Evolutionary conservation across 495 filamentous ascomycete species (phyloP), one percentile per base, ranked within the genome.

Genomic region (Margaritispora aquatica): DNA sequence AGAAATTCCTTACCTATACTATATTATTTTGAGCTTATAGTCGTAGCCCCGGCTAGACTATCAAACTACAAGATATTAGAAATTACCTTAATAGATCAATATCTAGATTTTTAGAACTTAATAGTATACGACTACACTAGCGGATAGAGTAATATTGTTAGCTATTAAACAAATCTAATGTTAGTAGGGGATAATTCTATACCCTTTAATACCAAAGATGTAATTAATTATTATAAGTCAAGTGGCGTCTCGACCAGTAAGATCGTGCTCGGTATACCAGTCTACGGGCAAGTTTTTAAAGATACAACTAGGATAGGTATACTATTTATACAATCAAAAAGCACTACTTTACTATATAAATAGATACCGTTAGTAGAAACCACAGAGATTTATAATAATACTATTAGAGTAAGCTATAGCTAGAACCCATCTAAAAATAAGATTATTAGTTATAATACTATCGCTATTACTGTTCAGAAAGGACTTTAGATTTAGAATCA

Each of bases 281-380:
- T 97, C 5, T 97, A 97, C 65, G 94, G 94, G 7, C 84, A 92
- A 9, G 83, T 92, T 9, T 97, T 97, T 66, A 74, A 82, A 61
- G 76, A 80, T 36, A 96, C 94, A 0, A 76, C 84, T 27, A 91
- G 91, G 0, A 82, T 83, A 0, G 93, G 94, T 0, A 69, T 72
- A 13, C 66, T 77, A 9, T 97, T 81, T 68, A 79, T 27, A 92
- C 91, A 0, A 34, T 34, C 29, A 34, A 34, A 5, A 34, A n/a
- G n/a, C n/a, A n/a, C n/a, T n/a, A 22, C 15, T 19, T 81, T 93
- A 20, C 92, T 96, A 66, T 95, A 85, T 73, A 92, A 90, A 75
- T 86, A 71, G 58, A 70, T 84, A 27, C 79, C 81, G 13, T 63
- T 76, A 15, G 68, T 74, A 2, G 81, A 83, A 2, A 70, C 79